phyloP scores from a whole-genome alignment of 768 basidiomycete species.

The Mrakia hoshinonis region DNA sequence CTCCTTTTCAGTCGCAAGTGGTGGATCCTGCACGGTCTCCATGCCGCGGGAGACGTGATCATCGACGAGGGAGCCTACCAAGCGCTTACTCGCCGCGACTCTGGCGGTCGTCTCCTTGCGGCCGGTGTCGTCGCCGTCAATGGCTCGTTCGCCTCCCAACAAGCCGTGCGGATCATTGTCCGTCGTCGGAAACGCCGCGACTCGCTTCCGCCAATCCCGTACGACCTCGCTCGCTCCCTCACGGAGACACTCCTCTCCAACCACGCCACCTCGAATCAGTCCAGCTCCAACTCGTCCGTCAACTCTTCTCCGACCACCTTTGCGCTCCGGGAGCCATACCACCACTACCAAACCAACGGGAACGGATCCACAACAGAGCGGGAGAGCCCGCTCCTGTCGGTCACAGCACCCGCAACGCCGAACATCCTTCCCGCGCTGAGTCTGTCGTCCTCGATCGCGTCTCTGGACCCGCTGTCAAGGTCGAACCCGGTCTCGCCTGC shows the following conservation, averaged over 20 bases:
- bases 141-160: conserved; percentile 85
- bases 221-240: conserved; percentile 7
- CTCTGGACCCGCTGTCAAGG: conserved; percentile 41
- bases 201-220: conserved; percentile 30
- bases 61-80: conserved; percentile 55
- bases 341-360: not conserved
- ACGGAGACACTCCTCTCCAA: conserved; percentile 7
- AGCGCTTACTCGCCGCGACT: conserved; percentile 67
- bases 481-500: conserved; percentile 23
- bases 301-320: conserved; percentile 10
- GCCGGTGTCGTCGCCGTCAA: conserved; percentile 80
- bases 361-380: not conserved
- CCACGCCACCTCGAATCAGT: not conserved
- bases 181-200: conserved; percentile 44
- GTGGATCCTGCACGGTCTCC: conserved; percentile 94
- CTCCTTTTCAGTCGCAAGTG: conserved; percentile 78
- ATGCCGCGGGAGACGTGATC: conserved; percentile 75
- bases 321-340: conserved; percentile 3
- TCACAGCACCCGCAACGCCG: conserved; percentile 53
- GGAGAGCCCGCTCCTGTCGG: not conserved
- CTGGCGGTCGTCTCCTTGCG: conserved; percentile 83
- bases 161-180: conserved; percentile 75
- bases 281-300: not conserved
- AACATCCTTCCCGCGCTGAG: conserved; percentile 45
- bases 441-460: conserved; percentile 47